phyloP scores from a whole-genome alignment of 2,329 filamentous ascomycete species.

The Shiraia sp. region DNA sequence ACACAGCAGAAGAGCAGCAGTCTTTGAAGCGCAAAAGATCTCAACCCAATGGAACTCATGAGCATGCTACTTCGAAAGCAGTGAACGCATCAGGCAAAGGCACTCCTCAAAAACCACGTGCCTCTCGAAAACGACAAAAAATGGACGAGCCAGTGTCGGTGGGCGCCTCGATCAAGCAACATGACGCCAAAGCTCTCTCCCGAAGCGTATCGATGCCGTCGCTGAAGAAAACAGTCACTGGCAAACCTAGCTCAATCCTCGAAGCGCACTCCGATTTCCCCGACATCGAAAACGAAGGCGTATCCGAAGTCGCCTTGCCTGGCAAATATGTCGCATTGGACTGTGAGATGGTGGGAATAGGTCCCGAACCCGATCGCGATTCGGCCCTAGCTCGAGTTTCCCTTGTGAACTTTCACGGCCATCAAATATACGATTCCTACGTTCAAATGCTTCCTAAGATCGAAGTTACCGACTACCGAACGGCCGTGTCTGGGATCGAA shows the following conservation, averaged over 20 bases:
- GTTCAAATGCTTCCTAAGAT: slow-evolving; percentile 71
- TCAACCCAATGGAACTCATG: slow-evolving; percentile 21
- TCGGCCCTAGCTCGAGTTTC: slow-evolving; percentile 85
- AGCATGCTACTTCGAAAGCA: slow-evolving; percentile 20
- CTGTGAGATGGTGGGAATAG: slow-evolving; percentile 97
- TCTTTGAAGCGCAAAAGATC: slow-evolving; percentile 43
- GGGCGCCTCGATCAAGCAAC: slow-evolving; percentile 38
- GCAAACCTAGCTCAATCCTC: slow-evolving; percentile 58
- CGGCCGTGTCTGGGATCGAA: slow-evolving; percentile 79
- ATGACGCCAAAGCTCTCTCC: slow-evolving; percentile 49
- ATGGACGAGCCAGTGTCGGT: slow-evolving; percentile 42
- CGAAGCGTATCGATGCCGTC: slow-evolving; percentile 40
- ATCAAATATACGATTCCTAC: slow-evolving; percentile 92
- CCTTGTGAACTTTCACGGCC: slow-evolving; percentile 90
- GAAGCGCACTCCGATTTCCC: slow-evolving; percentile 45
- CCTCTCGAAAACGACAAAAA: slow-evolving; percentile 42
- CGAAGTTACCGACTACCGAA: slow-evolving; percentile 87
- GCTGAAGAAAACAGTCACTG: slow-evolving; percentile 53
- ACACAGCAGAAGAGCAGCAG: slow-evolving; percentile 26
- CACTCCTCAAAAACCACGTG: slow-evolving; percentile 19
- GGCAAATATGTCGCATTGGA: slow-evolving; percentile 94
- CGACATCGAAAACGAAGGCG: slow-evolving; percentile 50
- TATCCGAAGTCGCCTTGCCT: slow-evolving; percentile 62
- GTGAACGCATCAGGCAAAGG: slow-evolving; percentile 39
- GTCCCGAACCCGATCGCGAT: slow-evolving; percentile 63